A percentile compares a stretch with the other conserved stretches of the same genome.
phyloP scores from a whole-genome alignment of 2,329 filamentous ascomycete species.

The Fusarium decemcellulare region DNA sequence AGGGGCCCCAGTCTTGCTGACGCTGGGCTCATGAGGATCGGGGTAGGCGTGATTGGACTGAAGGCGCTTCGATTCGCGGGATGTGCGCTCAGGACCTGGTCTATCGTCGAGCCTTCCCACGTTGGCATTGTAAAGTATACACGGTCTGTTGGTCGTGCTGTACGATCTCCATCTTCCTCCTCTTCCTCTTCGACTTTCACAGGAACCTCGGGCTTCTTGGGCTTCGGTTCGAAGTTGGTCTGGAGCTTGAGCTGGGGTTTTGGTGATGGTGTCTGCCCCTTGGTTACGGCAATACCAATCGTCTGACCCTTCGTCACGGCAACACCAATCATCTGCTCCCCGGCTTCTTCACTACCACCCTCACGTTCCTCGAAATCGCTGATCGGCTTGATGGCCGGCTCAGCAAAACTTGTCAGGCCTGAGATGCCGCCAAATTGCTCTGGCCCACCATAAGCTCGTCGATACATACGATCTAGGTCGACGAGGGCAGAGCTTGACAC shows the following conservation, averaged over 20 bases:
- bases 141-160: constrained; percentile 54
- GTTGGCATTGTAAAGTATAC: constrained; percentile 45
- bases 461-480: constrained; percentile 71
- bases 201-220: constrained; percentile 24
- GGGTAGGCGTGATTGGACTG: constrained; percentile 41
- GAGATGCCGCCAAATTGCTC: constrained; percentile 63
- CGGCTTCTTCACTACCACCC: constrained; percentile 39
- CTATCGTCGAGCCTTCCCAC: constrained; percentile 58
- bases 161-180: constrained; percentile 54
- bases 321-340: constrained; percentile 41
- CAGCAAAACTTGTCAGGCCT: constrained; percentile 46
- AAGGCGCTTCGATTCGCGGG: constrained; percentile 38
- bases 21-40: constrained; percentile 40
- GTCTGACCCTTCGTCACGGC: constrained; percentile 43
- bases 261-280: constrained; percentile 43
- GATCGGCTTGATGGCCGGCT: constrained; percentile 42
- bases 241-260: constrained; percentile 58
- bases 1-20: constrained; percentile 58
- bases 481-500: constrained; percentile 64
- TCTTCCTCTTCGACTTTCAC: constrained; percentile 28
- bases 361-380: constrained; percentile 41
- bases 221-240: constrained; percentile 55
- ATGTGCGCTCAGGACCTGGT: constrained; percentile 56
- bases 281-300: constrained; percentile 47
- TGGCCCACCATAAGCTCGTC: constrained; percentile 67